A percentile compares a stretch with the other conserved stretches of the same genome.
Conservation (phyloP, 208 protist species). For the Trichomonas tenax region DNA sequence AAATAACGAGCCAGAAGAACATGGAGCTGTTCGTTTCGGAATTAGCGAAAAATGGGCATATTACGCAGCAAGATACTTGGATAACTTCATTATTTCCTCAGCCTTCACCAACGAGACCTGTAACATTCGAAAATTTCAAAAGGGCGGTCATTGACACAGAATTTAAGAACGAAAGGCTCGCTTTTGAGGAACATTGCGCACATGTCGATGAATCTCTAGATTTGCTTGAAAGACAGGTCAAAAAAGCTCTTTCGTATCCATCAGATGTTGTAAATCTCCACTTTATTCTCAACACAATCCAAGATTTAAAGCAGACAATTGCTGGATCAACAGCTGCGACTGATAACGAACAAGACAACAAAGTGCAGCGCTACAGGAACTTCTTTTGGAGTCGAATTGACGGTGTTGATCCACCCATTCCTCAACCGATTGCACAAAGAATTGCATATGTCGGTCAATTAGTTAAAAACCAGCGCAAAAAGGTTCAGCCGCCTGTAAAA, state of each 20-base stretch:
- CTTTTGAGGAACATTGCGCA: neutral
- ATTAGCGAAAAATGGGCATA: neutral
- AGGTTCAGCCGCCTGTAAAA: neutral
- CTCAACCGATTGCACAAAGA: neutral
- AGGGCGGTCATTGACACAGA: neutral
- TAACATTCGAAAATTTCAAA: neutral
- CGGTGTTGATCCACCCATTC: neutral
- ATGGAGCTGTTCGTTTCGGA: neutral
- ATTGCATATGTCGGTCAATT: neutral
- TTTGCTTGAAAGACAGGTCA: neutral
- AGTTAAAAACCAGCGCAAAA: neutral
- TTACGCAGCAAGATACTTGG: conserved; percentile 1
- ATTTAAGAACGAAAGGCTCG: neutral
- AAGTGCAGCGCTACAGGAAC: neutral
- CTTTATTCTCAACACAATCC: neutral
- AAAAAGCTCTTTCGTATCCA: neutral
- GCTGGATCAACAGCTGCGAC: neutral
- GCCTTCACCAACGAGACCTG: neutral
- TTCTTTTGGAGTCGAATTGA: neutral
- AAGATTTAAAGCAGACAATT: neutral
- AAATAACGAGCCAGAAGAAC: neutral
- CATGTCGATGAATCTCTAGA: neutral
- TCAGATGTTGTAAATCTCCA: neutral
- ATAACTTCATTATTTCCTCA: neutral
- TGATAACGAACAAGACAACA: neutral